Evolutionary conservation across 2,329 filamentous ascomycete species (phyloP).

Genomic region (Pseudogymnoascus sp.): DNA sequence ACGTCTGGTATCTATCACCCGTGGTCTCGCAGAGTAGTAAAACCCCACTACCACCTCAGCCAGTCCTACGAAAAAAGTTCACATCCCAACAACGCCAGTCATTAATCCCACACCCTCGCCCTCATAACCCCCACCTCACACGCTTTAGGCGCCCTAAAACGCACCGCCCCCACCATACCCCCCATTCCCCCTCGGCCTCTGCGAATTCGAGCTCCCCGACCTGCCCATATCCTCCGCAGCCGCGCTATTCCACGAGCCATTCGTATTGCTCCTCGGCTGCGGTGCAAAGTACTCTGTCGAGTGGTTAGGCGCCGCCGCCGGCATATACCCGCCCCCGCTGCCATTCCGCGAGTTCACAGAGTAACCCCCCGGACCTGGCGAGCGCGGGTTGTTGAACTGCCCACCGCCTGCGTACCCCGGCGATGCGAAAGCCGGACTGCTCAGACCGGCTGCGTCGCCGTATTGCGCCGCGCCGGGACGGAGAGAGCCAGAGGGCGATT

Average conservation of each 20-base stretch:
- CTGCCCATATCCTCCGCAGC: not conserved
- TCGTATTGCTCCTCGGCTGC: not conserved
- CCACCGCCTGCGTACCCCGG: not conserved
- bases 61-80: not conserved
- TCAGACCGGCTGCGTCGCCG: not conserved
- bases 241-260: not conserved
- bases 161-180: not conserved
- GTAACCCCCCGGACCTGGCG: not conserved
- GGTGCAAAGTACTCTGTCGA: not conserved
- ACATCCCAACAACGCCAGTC: not conserved
- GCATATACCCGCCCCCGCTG: not conserved
- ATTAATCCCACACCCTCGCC: not conserved
- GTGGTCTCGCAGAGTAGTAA: not conserved
- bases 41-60: not conserved
- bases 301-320: not conserved
- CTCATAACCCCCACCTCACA: not conserved
- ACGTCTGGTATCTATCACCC: not conserved
- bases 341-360: not conserved
- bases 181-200: constrained; percentile 1
- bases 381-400: not conserved
- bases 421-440: not conserved
- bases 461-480: not conserved
- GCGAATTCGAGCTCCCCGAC: not conserved
- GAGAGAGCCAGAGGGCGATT: not conserved
- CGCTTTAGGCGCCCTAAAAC: not conserved